A percentile compares a stretch with the other conserved stretches of the same genome.
These are phyloP conservation scores for Chimonanthus salicifolius DNA, from an alignment of 164 flowering plant genomes.

Conservation along the genomic window DNA sequence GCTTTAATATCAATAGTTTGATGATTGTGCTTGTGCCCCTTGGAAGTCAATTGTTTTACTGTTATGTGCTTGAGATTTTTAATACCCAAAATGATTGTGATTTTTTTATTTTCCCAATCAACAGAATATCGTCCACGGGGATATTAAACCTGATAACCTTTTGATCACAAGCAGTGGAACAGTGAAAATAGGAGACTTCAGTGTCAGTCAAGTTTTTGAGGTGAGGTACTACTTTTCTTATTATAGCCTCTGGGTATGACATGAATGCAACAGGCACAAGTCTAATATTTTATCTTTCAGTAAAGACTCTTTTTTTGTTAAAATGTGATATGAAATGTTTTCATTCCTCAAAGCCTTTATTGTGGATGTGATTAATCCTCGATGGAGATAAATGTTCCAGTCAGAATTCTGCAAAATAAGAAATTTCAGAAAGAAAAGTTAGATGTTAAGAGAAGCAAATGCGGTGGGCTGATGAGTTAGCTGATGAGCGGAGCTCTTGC, in stretches of 20 bases:
- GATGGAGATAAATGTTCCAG: background rate
- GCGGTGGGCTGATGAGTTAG: too few species aligned
- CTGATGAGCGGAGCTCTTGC: too few species aligned
- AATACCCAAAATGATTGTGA: background rate
- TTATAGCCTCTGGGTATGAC: background rate
- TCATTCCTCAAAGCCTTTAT: too few species aligned
- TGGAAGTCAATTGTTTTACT: background rate
- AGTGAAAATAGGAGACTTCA: conserved; percentile 93
- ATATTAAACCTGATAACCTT: conserved; percentile 94
- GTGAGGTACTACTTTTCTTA: conserved; percentile 27
- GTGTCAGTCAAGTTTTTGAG: conserved; percentile 97
- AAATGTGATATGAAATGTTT: background rate
- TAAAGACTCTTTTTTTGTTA: background rate
- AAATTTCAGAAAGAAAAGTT: background rate
- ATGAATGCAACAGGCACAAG: background rate
- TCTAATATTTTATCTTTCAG: background rate
- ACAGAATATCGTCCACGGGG: conserved; percentile 95
- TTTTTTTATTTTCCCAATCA: background rate
- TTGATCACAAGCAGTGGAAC: conserved; percentile 67
- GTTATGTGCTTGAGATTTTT: background rate
- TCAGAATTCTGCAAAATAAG: background rate
- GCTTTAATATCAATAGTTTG: background rate
- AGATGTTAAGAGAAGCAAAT: background rate
- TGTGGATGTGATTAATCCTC: too few species aligned
- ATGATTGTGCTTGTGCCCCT: background rate